Percentiles rank a stretch among this genome's conserved stretches.
Conservation (phyloP, 139 green algal genomes). For the Ettlia oleoabundans region DNA sequence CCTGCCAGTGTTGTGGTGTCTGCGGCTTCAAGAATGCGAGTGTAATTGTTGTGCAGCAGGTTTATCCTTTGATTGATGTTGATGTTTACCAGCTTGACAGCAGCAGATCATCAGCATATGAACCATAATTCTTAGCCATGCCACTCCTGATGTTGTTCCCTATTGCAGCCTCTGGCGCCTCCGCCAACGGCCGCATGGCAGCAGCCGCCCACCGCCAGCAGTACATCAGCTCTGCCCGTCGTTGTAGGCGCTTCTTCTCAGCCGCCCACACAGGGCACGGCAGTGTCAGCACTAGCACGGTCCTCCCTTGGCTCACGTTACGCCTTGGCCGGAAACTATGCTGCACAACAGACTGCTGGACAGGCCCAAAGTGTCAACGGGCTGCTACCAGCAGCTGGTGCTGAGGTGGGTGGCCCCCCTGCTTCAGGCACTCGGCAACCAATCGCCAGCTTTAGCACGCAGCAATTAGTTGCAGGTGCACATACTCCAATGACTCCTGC, state of each 20-base stretch:
- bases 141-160: too few species aligned
- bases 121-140: background rate
- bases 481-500: too few species aligned
- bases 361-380: background rate
- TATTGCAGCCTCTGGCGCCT: background rate
- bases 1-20: background rate
- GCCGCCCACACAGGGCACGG: too few species aligned
- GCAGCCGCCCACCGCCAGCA: background rate
- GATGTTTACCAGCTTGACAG: background rate
- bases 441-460: background rate
- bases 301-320: slow-evolving; percentile 1
- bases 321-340: slow-evolving; percentile 9
- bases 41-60: background rate
- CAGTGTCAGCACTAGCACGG: background rate
- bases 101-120: background rate
- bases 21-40: background rate
- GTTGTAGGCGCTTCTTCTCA: too few species aligned
- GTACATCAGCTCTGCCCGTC: background rate
- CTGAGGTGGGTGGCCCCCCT: background rate
- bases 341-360: background rate
- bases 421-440: background rate
- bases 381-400: slow-evolving; percentile 7
- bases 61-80: background rate
- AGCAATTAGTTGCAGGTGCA: background rate
- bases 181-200: background rate